Conservation (phyloP, 129 eudicot genomes). For the carrot (Daucus carota) region DNA sequence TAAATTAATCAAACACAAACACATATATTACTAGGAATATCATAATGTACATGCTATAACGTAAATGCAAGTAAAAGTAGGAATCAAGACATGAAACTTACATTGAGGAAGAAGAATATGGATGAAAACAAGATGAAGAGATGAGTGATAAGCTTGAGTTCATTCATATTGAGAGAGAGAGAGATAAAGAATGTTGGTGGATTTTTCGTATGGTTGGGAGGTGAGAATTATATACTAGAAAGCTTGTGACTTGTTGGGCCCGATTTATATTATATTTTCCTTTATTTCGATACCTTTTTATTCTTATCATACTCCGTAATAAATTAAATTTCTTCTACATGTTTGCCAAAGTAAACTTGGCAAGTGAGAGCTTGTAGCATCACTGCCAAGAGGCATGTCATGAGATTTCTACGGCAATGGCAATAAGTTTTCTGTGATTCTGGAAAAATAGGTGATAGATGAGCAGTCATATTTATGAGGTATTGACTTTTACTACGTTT, state of each 20-base stretch:
- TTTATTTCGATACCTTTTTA: background rate
- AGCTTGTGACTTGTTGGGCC: slow-evolving; percentile 7
- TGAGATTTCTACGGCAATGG: background rate
- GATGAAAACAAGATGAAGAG: slow-evolving; percentile 25
- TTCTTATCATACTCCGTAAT: background rate
- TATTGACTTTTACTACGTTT: no score
- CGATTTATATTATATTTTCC: background rate
- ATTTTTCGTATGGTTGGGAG: slow-evolving; percentile 34
- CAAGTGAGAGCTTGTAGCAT: background rate
- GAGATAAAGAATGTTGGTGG: slow-evolving; percentile 28
- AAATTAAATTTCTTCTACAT: background rate
- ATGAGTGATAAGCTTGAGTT: slow-evolving; percentile 18
- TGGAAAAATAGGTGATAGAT: no score
- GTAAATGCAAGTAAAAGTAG: no score
- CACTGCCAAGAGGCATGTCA: background rate
- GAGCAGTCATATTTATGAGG: no score
- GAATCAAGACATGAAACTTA: slow-evolving; percentile 13
- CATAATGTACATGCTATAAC: background rate
- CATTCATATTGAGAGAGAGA: slow-evolving; percentile 30
- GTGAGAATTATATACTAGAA: slow-evolving; percentile 13
- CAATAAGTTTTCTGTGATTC: no score
- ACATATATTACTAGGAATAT: background rate
- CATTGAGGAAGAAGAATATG: slow-evolving; percentile 26
- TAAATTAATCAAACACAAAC: background rate
- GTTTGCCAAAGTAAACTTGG: background rate